Percentiles rank a stretch among this genome's conserved stretches.
Conservation (phyloP, 2,329 filamentous ascomycete species). For the Coniochaeta hoffmannii region DNA sequence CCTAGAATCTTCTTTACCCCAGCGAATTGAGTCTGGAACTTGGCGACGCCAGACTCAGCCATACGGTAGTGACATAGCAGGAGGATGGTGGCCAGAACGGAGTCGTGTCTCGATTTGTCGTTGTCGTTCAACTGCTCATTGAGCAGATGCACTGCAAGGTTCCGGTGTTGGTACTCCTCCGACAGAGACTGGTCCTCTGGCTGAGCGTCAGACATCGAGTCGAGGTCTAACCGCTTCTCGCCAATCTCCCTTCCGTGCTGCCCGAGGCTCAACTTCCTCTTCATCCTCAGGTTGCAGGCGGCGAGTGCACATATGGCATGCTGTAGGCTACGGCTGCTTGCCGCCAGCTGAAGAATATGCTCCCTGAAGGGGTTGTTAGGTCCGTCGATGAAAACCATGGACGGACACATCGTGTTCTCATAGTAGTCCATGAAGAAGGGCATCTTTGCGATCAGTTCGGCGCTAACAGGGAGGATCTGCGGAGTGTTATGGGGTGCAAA, state of each 20-base stretch:
- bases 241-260: constrained; percentile 46
- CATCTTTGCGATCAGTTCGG: constrained; percentile 67
- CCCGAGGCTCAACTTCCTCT: constrained; percentile 57
- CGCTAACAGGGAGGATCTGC: constrained; percentile 44
- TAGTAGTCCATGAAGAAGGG: constrained; percentile 91
- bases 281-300: constrained; percentile 86
- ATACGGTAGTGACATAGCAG: constrained; percentile 89
- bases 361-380: constrained; percentile 79
- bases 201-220: constrained; percentile 37
- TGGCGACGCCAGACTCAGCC: constrained; percentile 82
- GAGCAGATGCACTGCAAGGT: constrained; percentile 69
- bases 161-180: constrained; percentile 77
- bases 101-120: constrained; percentile 70
- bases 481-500: constrained; percentile 25
- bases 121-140: constrained; percentile 79
- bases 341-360: constrained; percentile 72
- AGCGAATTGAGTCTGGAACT: constrained; percentile 88
- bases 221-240: constrained; percentile 28
- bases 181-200: constrained; percentile 60
- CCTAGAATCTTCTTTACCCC: constrained; percentile 86
- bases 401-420: constrained; percentile 83
- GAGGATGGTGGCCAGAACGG: constrained; percentile 78
- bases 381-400: constrained; percentile 85
- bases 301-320: constrained; percentile 87
- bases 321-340: constrained; percentile 73